Conservation (phyloP, 2,329 filamentous ascomycete genomes). For the Fusarium neocosmosporiellum region DNA sequence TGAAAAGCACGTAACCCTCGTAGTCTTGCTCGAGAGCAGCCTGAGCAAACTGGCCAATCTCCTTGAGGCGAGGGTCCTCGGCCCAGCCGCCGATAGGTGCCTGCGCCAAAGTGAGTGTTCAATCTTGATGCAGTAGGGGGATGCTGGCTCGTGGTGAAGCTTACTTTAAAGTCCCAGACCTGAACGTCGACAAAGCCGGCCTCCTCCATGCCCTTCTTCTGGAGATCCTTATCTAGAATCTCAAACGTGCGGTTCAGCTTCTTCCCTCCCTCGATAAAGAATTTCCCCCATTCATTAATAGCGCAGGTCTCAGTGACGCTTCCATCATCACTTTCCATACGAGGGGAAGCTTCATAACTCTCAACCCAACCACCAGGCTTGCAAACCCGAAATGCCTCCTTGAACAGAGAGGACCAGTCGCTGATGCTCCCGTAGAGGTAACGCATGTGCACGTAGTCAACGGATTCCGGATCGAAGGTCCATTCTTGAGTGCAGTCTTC, state of each 20-base stretch:
- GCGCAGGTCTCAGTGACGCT: background rate
- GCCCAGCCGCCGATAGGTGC: conserved; percentile 38
- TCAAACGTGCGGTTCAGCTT: background rate
- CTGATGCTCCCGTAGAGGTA: conserved; percentile 5
- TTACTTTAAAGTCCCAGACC: background rate
- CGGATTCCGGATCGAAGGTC: background rate
- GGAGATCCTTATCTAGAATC: background rate
- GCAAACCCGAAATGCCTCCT: background rate
- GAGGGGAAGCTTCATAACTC: background rate
- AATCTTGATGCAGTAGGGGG: background rate
- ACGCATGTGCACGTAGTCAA: conserved; percentile 15
- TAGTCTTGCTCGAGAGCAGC: conserved; percentile 51
- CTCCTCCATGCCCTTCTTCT: background rate
- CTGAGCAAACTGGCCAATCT: conserved; percentile 43
- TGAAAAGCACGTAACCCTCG: conserved; percentile 49
- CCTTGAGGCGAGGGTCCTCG: conserved; percentile 15
- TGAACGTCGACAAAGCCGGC: background rate
- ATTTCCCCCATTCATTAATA: background rate
- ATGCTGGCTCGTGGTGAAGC: background rate
- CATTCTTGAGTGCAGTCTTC: conserved; percentile 4
- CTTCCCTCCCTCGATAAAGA: background rate
- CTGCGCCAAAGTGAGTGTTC: background rate
- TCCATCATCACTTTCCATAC: background rate
- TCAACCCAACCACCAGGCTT: background rate
- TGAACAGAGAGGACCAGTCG: background rate